These are phyloP conservation scores for Rauvolfia tetraphylla DNA, from an alignment of 257 asterid species.

Conservation along the genomic window DNA sequence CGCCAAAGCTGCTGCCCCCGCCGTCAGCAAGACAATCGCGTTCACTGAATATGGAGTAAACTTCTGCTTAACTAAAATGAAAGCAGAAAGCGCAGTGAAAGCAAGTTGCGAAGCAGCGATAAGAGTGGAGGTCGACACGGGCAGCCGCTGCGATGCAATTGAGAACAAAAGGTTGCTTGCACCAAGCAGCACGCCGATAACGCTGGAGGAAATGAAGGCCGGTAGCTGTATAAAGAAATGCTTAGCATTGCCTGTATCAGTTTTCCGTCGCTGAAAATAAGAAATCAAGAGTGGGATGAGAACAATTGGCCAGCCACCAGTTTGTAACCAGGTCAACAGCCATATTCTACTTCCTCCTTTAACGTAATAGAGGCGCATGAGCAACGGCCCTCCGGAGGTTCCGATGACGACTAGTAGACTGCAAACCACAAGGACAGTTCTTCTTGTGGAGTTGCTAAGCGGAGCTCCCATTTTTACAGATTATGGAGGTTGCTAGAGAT, in stretches of 20 bases:
- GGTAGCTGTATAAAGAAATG: not conserved
- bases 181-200: not conserved
- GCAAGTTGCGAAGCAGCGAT: not conserved
- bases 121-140: not conserved
- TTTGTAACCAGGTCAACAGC: not conserved
- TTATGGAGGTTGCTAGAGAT: not conserved
- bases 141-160: not conserved
- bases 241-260: not conserved
- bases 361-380: not conserved
- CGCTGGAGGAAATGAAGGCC: not conserved
- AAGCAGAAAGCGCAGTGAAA: not conserved
- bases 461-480: not conserved
- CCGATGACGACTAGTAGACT: not conserved
- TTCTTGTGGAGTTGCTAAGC: not conserved
- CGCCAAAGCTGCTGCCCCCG: conserved; percentile 26
- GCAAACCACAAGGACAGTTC: not conserved
- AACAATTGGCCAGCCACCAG: not conserved
- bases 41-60: not conserved
- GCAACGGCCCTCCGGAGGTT: not conserved
- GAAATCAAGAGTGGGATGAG: not conserved
- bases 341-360: conserved; percentile 4
- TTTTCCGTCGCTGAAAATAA: not conserved
- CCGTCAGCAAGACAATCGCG: not conserved
- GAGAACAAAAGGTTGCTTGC: not conserved
- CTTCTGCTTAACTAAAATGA: conserved; percentile 4